Evolutionary conservation across 495 filamentous ascomycete species (phyloP).

Genomic region (Neurospora pannonica): DNA sequence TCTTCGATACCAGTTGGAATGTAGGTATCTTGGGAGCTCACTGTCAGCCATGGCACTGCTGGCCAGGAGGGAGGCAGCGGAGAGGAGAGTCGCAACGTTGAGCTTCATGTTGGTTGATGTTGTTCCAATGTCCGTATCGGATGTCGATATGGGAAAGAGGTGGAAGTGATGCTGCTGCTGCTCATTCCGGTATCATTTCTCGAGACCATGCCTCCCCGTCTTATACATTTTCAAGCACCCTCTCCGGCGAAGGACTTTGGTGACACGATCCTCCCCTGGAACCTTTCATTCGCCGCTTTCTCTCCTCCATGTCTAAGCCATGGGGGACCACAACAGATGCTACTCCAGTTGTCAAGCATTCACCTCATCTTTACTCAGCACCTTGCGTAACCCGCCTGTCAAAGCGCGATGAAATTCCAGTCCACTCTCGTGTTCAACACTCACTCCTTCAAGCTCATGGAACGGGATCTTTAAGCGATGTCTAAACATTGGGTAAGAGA

Average conservation of each 20-base stretch:
- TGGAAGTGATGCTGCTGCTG: not conserved
- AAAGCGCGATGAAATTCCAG: not conserved
- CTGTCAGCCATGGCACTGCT: conserved; percentile 11
- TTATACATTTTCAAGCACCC: not conserved
- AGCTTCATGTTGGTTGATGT: conserved; percentile 9
- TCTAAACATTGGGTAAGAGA: not conserved
- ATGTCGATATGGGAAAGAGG: not conserved
- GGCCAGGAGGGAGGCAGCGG: conserved; percentile 10
- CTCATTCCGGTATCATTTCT: not conserved
- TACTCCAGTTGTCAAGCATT: not conserved
- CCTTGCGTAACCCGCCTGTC: not conserved
- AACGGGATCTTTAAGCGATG: not conserved
- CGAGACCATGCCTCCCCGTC: not conserved
- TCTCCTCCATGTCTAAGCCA: not conserved
- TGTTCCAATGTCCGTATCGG: not conserved
- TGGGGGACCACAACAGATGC: not conserved
- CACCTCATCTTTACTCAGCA: not conserved
- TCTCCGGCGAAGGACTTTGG: not conserved
- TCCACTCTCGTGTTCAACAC: not conserved
- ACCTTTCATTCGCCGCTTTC: not conserved
- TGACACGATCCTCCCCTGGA: not conserved
- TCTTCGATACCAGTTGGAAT: not conserved
- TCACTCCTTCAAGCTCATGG: not conserved
- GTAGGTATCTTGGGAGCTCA: not conserved
- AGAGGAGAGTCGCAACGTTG: conserved; percentile 2